phyloP scores from a whole-genome alignment of 75 land plant species.

The Sequoia sempervirens region DNA sequence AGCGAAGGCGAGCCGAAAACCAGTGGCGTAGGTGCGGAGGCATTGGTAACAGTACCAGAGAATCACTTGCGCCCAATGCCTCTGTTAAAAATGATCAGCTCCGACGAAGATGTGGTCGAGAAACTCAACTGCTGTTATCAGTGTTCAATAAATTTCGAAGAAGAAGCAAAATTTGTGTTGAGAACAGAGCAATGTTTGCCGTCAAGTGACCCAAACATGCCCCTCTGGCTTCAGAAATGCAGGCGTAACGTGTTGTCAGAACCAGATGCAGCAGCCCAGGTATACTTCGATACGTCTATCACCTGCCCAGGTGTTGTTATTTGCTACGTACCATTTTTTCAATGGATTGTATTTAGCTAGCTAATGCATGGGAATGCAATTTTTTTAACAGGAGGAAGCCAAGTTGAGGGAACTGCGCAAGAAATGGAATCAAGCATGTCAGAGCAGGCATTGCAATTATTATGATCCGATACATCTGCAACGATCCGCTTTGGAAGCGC shows the following conservation, averaged over 20 bases:
- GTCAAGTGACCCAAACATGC: constrained; percentile 10
- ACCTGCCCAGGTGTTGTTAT: background rate
- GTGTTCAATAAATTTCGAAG: constrained; percentile 40
- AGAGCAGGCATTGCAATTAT: constrained; percentile 4
- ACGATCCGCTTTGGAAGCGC: background rate
- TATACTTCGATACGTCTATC: background rate
- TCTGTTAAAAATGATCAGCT: background rate
- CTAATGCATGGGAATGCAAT: background rate
- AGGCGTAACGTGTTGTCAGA: constrained; percentile 5
- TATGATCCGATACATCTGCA: background rate
- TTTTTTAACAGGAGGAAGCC: background rate
- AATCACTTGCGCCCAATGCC: background rate
- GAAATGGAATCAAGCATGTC: constrained; percentile 48
- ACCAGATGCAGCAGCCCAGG: background rate
- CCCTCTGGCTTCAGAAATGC: constrained; percentile 44
- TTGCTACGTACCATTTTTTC: background rate
- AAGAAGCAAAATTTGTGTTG: constrained; percentile 16
- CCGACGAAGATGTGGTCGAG: constrained; percentile 14
- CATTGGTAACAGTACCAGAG: background rate
- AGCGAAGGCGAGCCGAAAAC: background rate
- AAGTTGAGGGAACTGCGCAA: constrained; percentile 36
- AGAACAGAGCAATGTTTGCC: background rate
- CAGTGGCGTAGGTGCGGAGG: background rate
- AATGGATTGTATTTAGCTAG: background rate
- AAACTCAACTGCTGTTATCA: constrained; percentile 43